Base-by-base conservation (phyloP, 257 asterid species). In the Anisodus tanguticus region DNA sequence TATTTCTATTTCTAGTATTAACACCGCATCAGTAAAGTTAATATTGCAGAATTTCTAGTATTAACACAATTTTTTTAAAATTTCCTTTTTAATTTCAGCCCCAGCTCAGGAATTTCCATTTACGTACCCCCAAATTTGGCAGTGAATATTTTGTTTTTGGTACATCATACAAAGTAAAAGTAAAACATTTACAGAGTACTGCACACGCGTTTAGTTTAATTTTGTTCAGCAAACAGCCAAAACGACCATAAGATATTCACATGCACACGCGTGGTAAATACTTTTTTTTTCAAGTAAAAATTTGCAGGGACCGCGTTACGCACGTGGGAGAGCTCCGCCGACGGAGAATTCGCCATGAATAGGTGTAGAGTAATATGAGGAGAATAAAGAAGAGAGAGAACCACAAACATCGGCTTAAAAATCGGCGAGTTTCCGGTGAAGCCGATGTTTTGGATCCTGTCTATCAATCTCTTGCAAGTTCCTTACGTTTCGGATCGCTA, bases 351-450 rank as follows among this genome's bases (percentile, higher is more conserved):
- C 70, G 86, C 66, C 83, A 67, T 43, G 17, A 22, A 26, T 45
- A 59, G 31, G 51, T 35, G 10, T 31, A 31, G 35, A 43, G 60
- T 13, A 31, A 55, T n/a, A 45, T n/a, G 26, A 8, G 35, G 35
- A 31, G 35, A 31, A 31, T 31, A 31, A 31, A 31, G 35, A 31
- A 31, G 35, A 31, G 35, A 31, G 35, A 31, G 45, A 77, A 79
- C 39, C 55, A 43, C 58, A 66, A 16, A 66, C 71, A 55, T 82
- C 60, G 84, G 79, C 82, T 83, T 91, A 92, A 85, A 91, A 84
- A 49, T 83, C 87, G 84, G 89, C 88, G 60, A 93, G 86, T 91
- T 94, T 94, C 41, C 98, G 92, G 93, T 95, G 93, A 81, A 85
- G 87, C 71, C 89, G 92, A 11, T 82, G 59, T 43, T 85, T 88